Evolutionary conservation across 2,329 filamentous ascomycete genomes (phyloP).

Genomic region (Beauveria australis): DNA sequence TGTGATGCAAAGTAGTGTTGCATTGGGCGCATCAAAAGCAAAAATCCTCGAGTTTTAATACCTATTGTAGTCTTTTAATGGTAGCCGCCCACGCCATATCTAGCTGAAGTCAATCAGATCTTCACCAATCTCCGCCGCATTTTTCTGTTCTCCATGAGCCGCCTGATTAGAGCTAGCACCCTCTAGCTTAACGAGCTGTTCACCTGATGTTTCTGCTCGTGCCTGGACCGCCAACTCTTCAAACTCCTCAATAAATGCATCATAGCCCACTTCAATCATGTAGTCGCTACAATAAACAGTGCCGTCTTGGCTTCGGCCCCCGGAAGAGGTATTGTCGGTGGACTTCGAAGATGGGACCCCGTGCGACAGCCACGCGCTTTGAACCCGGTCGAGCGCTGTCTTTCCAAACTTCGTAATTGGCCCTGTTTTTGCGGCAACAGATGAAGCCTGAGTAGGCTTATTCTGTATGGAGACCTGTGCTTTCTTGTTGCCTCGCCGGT

Average conservation of each 20-base stretch:
- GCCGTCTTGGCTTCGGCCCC: slow-evolving; percentile 18
- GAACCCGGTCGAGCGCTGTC: background rate
- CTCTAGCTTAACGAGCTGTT: background rate
- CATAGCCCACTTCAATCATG: slow-evolving; percentile 1
- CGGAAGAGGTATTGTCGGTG: slow-evolving; percentile 10
- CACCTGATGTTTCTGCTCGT: slow-evolving; percentile 40
- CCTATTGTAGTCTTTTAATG: too few relatives aligned
- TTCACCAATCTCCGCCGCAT: too few relatives aligned
- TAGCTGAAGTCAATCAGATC: too few relatives aligned
- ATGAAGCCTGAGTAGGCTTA: background rate
- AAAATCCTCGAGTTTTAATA: too few relatives aligned
- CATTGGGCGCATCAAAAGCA: too few relatives aligned
- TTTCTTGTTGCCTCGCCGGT: background rate
- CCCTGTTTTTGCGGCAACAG: background rate
- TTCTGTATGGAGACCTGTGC: background rate
- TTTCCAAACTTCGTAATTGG: background rate
- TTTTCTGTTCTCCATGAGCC: too few relatives aligned
- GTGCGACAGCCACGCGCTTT: background rate
- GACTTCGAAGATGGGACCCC: background rate
- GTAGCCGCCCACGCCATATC: too few relatives aligned
- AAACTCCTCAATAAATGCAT: background rate
- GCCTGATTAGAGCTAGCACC: too few relatives aligned
- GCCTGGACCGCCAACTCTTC: slow-evolving; percentile 19
- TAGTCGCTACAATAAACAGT: slow-evolving; percentile 13
- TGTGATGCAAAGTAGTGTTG: too few relatives aligned